Evolutionary conservation across 78 protist species (phyloP).

Genomic region (Pirum gemmata): DNA sequence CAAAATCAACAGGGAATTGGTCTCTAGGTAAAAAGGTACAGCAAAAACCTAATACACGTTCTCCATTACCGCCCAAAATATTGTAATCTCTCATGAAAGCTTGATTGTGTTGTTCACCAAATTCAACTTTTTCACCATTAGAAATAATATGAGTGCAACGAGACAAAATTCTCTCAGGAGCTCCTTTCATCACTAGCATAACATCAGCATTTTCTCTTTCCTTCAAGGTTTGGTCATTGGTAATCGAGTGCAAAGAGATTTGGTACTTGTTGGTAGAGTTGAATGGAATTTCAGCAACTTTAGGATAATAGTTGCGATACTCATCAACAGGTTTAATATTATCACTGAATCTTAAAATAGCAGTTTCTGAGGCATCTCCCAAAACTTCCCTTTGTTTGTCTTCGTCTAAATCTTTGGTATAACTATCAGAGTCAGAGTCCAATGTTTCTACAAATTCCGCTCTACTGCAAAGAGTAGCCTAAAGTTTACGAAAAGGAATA

Average conservation of each 20-base stretch:
- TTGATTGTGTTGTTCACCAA: neutral
- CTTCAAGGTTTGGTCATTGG: neutral
- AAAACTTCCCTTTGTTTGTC: slow-evolving; percentile 43
- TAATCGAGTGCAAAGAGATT: slow-evolving; percentile 50
- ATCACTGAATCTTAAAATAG: slow-evolving; percentile 62
- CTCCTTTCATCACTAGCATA: slow-evolving; percentile 68
- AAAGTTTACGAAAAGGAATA: too few species aligned
- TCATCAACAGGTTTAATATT: neutral
- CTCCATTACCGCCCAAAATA: slow-evolving; percentile 45
- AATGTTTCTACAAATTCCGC: slow-evolving; percentile 1
- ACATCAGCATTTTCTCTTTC: neutral
- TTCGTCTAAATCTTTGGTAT: neutral
- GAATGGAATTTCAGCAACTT: slow-evolving; percentile 78
- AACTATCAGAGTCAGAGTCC: slow-evolving; percentile 45
- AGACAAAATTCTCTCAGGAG: slow-evolving; percentile 73
- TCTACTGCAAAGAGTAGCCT: neutral
- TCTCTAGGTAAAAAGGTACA: neutral
- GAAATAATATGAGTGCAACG: slow-evolving; percentile 44
- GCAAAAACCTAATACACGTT: slow-evolving; percentile 49
- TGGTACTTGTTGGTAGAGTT: slow-evolving; percentile 89
- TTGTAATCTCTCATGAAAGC: neutral
- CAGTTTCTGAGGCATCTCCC: slow-evolving; percentile 88
- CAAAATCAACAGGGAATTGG: slow-evolving; percentile 27
- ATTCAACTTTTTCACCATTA: slow-evolving; percentile 46
- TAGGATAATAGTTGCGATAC: slow-evolving; percentile 7